These are phyloP conservation scores for Dissoconium aciculare DNA, from an alignment of 2,329 filamentous ascomycete species.

Conservation along the genomic window DNA sequence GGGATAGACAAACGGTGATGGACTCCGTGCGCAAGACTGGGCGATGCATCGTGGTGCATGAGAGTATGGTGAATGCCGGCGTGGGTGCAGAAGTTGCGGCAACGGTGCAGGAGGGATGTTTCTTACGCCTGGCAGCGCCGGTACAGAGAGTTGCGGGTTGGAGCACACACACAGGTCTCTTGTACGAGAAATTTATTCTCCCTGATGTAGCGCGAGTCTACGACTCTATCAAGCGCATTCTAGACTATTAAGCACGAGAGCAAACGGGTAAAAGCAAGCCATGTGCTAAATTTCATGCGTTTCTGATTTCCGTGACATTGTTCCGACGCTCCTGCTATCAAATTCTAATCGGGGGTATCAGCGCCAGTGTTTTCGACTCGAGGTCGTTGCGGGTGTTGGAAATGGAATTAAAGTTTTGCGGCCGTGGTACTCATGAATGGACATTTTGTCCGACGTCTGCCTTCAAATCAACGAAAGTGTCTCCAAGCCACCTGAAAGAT, in stretches of 20 bases:
- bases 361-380: too few relatives aligned
- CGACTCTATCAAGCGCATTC: slow-evolving; percentile 32
- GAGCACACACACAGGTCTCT: slow-evolving; percentile 67
- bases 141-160: slow-evolving; percentile 77
- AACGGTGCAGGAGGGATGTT: slow-evolving; percentile 75
- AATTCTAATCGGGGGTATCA: too few relatives aligned
- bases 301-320: too few relatives aligned
- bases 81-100: slow-evolving; percentile 81
- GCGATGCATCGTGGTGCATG: slow-evolving; percentile 74
- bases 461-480: too few relatives aligned
- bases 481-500: too few relatives aligned
- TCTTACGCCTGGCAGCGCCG: slow-evolving; percentile 69
- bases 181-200: slow-evolving; percentile 57
- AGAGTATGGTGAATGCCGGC: slow-evolving; percentile 80
- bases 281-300: too few relatives aligned
- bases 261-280: background rate
- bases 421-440: too few relatives aligned
- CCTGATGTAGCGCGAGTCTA: slow-evolving; percentile 66
- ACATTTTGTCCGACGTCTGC: too few relatives aligned
- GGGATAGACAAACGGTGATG: slow-evolving; percentile 71
- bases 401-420: too few relatives aligned
- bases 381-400: too few relatives aligned
- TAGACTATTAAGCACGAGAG: slow-evolving; percentile 27
- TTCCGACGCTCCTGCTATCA: too few relatives aligned
- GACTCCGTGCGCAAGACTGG: slow-evolving; percentile 78